These are phyloP conservation scores for Truncatella angustata DNA, from an alignment of 2,329 filamentous ascomycete genomes.

Conservation along the genomic window DNA sequence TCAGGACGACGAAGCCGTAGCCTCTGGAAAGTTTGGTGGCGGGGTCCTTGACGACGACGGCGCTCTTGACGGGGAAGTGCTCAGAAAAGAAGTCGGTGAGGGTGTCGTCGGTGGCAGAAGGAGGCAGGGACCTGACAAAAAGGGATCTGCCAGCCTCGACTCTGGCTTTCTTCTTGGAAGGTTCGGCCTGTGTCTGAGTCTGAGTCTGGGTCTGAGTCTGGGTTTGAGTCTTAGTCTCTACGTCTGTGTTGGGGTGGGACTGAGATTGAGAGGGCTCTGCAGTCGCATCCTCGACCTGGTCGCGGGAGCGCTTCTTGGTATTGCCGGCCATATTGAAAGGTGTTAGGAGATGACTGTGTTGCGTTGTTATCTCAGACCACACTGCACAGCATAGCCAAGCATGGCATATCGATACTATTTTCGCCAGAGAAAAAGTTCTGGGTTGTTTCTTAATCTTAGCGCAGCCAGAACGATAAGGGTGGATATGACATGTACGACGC, in stretches of 20 bases:
- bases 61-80: constrained; percentile 92
- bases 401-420: too few species aligned
- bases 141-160: constrained; percentile 68
- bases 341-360: neutral
- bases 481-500: too few species aligned
- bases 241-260: constrained; percentile 21
- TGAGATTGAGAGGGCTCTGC: constrained; percentile 12
- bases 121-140: constrained; percentile 85
- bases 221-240: constrained; percentile 15
- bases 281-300: constrained; percentile 12
- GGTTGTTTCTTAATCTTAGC: too few species aligned
- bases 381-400: too few species aligned
- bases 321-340: neutral
- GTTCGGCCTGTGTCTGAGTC: constrained; percentile 15
- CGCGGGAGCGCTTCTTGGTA: neutral
- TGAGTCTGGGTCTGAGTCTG: neutral
- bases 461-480: too few species aligned
- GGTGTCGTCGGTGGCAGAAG: constrained; percentile 74
- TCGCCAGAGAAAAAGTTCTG: too few species aligned
- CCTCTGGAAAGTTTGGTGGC: constrained; percentile 85
- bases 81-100: constrained; percentile 91
- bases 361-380: too few species aligned
- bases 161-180: constrained; percentile 53
- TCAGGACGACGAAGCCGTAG: constrained; percentile 96
- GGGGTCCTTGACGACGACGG: constrained; percentile 84